Conservation (phyloP, 129 eudicot species). For the Tagetes patula region DNA sequence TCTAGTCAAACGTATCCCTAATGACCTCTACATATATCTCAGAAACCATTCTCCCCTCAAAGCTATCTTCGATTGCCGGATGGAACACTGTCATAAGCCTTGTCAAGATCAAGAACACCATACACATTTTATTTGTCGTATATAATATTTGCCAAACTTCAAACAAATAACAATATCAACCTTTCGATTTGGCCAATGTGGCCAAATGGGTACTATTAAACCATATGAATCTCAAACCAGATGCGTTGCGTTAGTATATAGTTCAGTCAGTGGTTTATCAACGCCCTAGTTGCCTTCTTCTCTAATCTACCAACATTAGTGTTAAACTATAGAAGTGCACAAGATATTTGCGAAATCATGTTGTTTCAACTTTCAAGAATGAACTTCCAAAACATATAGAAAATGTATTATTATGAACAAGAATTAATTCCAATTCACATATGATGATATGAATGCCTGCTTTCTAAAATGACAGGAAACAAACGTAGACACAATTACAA, state of each 20-base stretch:
- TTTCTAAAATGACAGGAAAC: conserved; percentile 22
- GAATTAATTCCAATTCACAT: conserved; percentile 31
- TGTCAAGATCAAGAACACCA: too few species aligned
- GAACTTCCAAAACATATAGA: conserved; percentile 8
- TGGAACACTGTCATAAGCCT: too few species aligned
- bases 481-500: conserved; percentile 30
- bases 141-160: too few species aligned
- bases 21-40: too few species aligned
- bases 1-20: too few species aligned
- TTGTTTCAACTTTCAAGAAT: not conserved
- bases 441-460: conserved; percentile 17
- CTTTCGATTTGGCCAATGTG: too few species aligned
- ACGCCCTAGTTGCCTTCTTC: not conserved
- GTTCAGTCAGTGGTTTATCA: not conserved
- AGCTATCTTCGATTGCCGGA: too few species aligned
- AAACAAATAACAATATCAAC: too few species aligned
- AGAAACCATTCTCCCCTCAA: too few species aligned
- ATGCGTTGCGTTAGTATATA: not conserved
- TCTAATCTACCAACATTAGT: not conserved
- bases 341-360: not conserved
- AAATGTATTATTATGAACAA: conserved; percentile 38
- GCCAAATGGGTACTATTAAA: too few species aligned
- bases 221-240: not conserved
- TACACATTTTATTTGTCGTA: too few species aligned
- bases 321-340: not conserved